Percentiles rank a stretch among this genome's conserved stretches.
Evolutionary conservation across 129 eudicot species (phyloP).

Genomic region (Helichrysum umbraculigerum): DNA sequence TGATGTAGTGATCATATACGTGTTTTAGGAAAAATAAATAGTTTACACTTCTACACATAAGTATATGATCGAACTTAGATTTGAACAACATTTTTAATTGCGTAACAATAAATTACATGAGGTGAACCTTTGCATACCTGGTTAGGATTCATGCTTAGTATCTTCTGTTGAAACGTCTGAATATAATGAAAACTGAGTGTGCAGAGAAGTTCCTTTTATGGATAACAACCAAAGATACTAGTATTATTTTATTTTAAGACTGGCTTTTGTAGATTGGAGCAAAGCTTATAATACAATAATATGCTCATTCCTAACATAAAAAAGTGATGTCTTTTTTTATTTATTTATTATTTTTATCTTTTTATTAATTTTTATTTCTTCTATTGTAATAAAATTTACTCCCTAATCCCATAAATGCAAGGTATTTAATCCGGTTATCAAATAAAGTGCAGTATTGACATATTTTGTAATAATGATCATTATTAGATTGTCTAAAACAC

Average conservation of each 20-base stretch:
- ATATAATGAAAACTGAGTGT: background rate
- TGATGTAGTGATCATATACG: background rate
- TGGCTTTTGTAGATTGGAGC: background rate
- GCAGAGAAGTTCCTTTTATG: background rate
- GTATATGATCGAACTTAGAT: background rate
- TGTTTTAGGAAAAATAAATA: background rate
- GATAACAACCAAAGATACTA: background rate
- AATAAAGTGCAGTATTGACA: background rate
- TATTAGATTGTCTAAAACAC: background rate
- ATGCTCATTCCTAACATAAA: background rate
- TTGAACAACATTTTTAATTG: background rate
- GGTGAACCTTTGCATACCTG: conserved; percentile 23
- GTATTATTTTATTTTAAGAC: background rate
- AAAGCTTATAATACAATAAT: background rate
- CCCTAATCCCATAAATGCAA: background rate
- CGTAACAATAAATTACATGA: background rate
- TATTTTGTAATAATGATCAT: background rate
- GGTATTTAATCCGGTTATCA: background rate
- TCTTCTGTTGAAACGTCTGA: background rate
- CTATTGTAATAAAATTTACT: background rate
- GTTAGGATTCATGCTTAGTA: conserved; percentile 19
- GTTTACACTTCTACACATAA: background rate
- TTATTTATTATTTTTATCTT: background rate
- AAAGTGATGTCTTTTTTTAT: background rate
- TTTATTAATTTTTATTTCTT: background rate